Base-by-base conservation (phyloP, 805 yeast genomes). In the Sungouiella thailandica region DNA sequence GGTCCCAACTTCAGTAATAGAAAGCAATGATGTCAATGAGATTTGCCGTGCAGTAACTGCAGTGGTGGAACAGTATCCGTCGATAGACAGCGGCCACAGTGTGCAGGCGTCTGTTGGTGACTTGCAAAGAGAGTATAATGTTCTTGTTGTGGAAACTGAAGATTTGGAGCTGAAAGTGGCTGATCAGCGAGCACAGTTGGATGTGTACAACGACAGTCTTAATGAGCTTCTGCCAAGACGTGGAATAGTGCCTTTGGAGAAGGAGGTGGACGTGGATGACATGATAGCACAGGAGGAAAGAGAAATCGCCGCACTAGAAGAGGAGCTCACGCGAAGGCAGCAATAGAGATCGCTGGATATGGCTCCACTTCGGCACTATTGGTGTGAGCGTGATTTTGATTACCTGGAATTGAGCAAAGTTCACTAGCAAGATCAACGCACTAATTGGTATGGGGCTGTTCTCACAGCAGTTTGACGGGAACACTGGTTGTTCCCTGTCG, bases 301-400 rank as follows among this genome's bases (percentile, higher is more conserved):
- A 13, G 77, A 72, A 43, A 67, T 78, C 7, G 52, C 41, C 28
- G 50, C 49, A 14, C 50, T 78, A 23, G 74, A 75, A 37, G 44
- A 39, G 13, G 58, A 66, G 32, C 42, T 74, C 22, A 42, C 25
- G 23, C 32, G 28, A 25, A 25, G n/a, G n/a, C n/a, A n/a, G n/a
- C n/a, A n/a, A n/a, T n/a, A n/a, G n/a, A n/a, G n/a, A n/a, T n/a
- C n/a, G n/a, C n/a, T n/a, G n/a, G n/a, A n/a, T n/a, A n/a, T n/a
- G n/a, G n/a, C n/a, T n/a, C n/a, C n/a, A n/a, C n/a, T n/a, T n/a
- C n/a, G n/a, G n/a, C n/a, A n/a, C n/a, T n/a, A n/a, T n/a, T n/a
- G n/a, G n/a, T n/a, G n/a, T n/a, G n/a, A n/a, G n/a, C n/a, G n/a
- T n/a, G n/a, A n/a, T n/a, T n/a, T n/a, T n/a, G n/a, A n/a, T n/a